phyloP scores from a whole-genome alignment of 2,329 filamentous ascomycete genomes.

The Colletotrichum viniferum region DNA sequence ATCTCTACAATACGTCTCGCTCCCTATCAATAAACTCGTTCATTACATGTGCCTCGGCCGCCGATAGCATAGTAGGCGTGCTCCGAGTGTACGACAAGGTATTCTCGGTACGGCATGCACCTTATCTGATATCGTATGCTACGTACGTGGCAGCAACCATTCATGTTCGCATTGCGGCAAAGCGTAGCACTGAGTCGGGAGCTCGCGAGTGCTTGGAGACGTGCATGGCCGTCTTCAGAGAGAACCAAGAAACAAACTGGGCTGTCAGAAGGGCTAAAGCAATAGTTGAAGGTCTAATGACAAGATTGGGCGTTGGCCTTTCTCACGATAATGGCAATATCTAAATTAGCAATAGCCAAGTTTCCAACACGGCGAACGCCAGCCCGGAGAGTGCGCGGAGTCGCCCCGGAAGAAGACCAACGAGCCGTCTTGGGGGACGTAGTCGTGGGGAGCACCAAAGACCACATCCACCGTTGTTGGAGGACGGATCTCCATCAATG shows the following conservation, averaged over 20 bases:
- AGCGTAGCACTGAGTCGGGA: slow-evolving; percentile 41
- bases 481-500: slow-evolving; percentile 8
- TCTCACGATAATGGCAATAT: not conserved
- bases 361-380: not conserved
- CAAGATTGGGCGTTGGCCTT: slow-evolving; percentile 40
- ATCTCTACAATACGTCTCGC: slow-evolving; percentile 46
- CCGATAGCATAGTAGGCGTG: slow-evolving; percentile 46
- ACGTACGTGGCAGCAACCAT: slow-evolving; percentile 60
- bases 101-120: slow-evolving; percentile 50
- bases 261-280: slow-evolving; percentile 49
- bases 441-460: not conserved
- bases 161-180: slow-evolving; percentile 53
- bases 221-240: slow-evolving; percentile 49
- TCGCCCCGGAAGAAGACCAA: not conserved
- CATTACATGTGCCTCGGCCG: slow-evolving; percentile 49
- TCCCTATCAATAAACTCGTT: slow-evolving; percentile 48
- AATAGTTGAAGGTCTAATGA: slow-evolving; percentile 50
- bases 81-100: slow-evolving; percentile 47
- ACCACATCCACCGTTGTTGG: not conserved
- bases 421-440: not conserved
- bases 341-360: not conserved
- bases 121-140: slow-evolving; percentile 59
- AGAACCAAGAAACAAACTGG: slow-evolving; percentile 55
- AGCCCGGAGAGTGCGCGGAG: not conserved
- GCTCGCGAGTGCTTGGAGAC: slow-evolving; percentile 44